Conservation (phyloP, 2,329 filamentous ascomycete species). For the Zopfia rhizophila region DNA sequence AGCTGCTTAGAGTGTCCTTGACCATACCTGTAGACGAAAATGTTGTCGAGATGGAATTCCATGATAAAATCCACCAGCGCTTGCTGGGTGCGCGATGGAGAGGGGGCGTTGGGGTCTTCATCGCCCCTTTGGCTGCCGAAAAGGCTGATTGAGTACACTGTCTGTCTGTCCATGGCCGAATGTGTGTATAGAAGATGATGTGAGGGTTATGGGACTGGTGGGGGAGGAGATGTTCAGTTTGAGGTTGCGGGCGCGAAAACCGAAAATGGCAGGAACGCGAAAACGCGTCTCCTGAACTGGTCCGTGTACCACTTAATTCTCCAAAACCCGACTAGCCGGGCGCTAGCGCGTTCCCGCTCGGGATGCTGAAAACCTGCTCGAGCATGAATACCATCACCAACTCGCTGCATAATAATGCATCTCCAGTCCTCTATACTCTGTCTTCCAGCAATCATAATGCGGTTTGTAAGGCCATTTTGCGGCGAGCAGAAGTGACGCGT, state of each 20-base stretch:
- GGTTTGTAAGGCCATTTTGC: too few species aligned
- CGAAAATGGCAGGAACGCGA: constrained; percentile 1
- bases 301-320: too few species aligned
- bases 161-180: constrained; percentile 74
- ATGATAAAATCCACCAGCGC: constrained; percentile 91
- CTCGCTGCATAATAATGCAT: too few species aligned
- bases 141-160: constrained; percentile 85
- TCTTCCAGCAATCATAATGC: too few species aligned
- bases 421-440: too few species aligned
- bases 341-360: too few species aligned
- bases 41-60: constrained; percentile 92
- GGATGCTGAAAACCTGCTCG: too few species aligned
- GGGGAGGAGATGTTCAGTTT: neutral
- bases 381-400: too few species aligned
- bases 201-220: constrained; percentile 1
- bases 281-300: too few species aligned
- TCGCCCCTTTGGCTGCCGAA: constrained; percentile 63
- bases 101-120: constrained; percentile 41
- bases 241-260: neutral
- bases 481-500: too few species aligned
- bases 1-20: neutral
- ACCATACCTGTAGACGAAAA: constrained; percentile 85
- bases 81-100: constrained; percentile 67
- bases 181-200: constrained; percentile 3
- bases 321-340: too few species aligned